Base-by-base conservation (phyloP, 768 basidiomycete species). In the Mycena latifolia region DNA sequence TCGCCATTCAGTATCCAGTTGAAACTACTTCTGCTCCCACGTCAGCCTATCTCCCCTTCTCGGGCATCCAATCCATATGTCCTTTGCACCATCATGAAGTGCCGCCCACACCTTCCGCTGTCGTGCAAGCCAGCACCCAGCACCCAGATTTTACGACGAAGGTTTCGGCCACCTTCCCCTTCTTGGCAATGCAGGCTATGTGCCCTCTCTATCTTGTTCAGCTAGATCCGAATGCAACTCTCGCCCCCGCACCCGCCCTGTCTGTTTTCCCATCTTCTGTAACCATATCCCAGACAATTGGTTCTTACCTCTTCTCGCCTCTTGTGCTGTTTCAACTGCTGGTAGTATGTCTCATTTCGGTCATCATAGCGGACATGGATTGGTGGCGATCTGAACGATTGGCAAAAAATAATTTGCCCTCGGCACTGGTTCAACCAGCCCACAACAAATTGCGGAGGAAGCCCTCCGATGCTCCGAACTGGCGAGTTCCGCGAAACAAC, bases 381-480 rank as follows among this genome's bases (percentile, higher is more conserved):
- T 41, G 27, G 43, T 27, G 33, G 43, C 61, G 31, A 46, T 25
- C 43, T 18, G 27, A 37, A 18, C 22, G 31, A 20, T 31, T 33
- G 25, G 22, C 48, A 27, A 50, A 50, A 3, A 50, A 50, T 27
- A 24, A 29, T 25, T 18, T 14, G 12, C 9, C 6, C 22, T 10
- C 2, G 18, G 27, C n/a, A n/a, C n/a, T 22, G 22, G 45, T 5
- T 43, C 37, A 6, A n/a, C 20, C 46, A 18, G 20, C 47, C 48
- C 54, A 22, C 10, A 35, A 0, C 25, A 43, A 24, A 31, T 50
- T 66, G 54, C 57, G 28, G 17, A 24, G 24, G 45, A 60, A 61
- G 37, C 58, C 65, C 15, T 56, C 59, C 11, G 53, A 66, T 28
- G 48, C 46, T 33, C 14, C 28, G 1, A 55, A 55, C 46, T 65